A percentile compares a stretch with the other conserved stretches of the same genome.
These are phyloP conservation scores for Colletotrichum sp. DNA, from an alignment of 2,329 filamentous ascomycete species.

Conservation along the genomic window DNA sequence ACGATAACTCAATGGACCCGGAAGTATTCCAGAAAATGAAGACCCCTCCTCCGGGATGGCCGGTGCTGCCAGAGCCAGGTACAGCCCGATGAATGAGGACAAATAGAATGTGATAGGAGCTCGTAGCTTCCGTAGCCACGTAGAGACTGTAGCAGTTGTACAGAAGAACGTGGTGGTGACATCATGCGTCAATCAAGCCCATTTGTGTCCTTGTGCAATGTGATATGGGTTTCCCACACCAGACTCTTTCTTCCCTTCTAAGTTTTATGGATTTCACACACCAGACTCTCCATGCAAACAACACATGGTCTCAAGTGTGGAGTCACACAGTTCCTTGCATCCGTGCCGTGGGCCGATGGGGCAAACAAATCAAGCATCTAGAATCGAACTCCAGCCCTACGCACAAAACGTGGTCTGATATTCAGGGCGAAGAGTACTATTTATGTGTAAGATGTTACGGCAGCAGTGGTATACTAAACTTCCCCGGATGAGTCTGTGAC, in stretches of 20 bases:
- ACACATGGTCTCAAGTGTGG: background rate
- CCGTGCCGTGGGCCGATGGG: background rate
- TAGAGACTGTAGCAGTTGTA: background rate
- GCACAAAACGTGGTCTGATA: background rate
- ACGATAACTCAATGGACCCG: constrained; percentile 9
- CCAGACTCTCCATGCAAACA: no score
- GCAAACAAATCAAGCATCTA: background rate
- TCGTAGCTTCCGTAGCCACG: background rate
- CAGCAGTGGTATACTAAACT: background rate
- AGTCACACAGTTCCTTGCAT: background rate
- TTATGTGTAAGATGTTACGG: no score
- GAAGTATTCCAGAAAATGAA: background rate
- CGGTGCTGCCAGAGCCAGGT: background rate
- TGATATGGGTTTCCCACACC: background rate
- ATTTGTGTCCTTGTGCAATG: background rate
- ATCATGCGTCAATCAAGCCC: background rate
- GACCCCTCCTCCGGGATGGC: background rate
- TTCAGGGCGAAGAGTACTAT: no score
- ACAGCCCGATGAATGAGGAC: background rate
- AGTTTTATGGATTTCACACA: no score
- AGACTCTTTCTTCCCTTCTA: no score
- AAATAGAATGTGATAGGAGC: background rate
- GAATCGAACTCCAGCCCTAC: background rate
- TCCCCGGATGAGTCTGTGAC: fast-evolving
- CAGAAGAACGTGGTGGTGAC: background rate